Evolutionary conservation across 2,329 filamentous ascomycete species (phyloP).

Genomic region (Cercospora sesami): DNA sequence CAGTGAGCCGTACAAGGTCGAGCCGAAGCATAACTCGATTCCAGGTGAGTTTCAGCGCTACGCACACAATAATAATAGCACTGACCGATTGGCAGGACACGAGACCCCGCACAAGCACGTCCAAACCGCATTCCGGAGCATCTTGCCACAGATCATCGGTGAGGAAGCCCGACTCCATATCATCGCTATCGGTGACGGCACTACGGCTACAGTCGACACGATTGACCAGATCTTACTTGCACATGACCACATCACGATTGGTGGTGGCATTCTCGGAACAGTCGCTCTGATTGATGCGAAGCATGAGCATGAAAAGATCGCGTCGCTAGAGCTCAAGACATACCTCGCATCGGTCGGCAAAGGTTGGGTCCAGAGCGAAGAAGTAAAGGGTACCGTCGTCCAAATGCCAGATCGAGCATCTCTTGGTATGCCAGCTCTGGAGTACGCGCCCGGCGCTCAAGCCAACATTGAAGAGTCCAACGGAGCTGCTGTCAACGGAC

Average conservation of each 20-base stretch:
- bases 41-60: constrained; percentile 34
- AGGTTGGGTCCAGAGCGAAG: constrained; percentile 27
- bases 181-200: constrained; percentile 69
- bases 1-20: constrained; percentile 56
- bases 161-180: constrained; percentile 61
- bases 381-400: constrained; percentile 18
- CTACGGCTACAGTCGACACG: constrained; percentile 43
- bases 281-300: constrained; percentile 29
- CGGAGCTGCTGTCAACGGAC: neutral
- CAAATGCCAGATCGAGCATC: constrained; percentile 5
- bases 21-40: constrained; percentile 61
- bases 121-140: constrained; percentile 62
- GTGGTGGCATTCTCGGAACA: constrained; percentile 18
- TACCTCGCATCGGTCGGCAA: constrained; percentile 22
- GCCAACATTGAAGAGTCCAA: neutral
- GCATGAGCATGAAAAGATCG: constrained; percentile 17
- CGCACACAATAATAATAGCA: neutral
- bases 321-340: constrained; percentile 9
- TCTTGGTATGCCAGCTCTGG: neutral
- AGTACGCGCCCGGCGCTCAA: constrained; percentile 5
- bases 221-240: constrained; percentile 23
- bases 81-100: constrained; percentile 49
- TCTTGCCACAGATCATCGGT: constrained; percentile 54
- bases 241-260: neutral
- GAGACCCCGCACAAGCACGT: constrained; percentile 62